A percentile compares a stretch with the other conserved stretches of the same genome.
phyloP scores from a whole-genome alignment of 202 grass and related monocot species.

The Elaeis oleifera region DNA sequence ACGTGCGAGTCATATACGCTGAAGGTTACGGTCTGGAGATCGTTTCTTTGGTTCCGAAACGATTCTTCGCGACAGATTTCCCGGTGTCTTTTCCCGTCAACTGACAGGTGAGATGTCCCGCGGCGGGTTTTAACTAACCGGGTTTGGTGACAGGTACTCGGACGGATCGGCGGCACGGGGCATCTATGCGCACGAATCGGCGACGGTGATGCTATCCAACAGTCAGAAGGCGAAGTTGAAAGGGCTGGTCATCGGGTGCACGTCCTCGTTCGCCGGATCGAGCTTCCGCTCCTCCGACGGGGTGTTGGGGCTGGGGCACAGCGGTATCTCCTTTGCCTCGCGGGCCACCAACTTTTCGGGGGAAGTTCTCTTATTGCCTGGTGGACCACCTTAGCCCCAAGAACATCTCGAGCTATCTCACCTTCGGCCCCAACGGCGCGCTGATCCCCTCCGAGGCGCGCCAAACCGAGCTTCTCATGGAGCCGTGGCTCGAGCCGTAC shows the following conservation, averaged over 20 bases:
- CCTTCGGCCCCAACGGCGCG: conserved; percentile 13
- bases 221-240: conserved; percentile 3
- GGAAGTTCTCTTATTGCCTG: conserved; percentile 15
- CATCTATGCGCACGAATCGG: conserved; percentile 8
- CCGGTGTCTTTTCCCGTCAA: too few relatives aligned
- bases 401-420: conserved; percentile 17
- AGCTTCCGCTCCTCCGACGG: conserved; percentile 12
- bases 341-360: conserved; percentile 6
- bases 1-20: too few relatives aligned
- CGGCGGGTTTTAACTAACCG: too few relatives aligned
- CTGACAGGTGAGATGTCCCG: too few relatives aligned
- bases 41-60: too few relatives aligned
- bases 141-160: conserved; percentile 5
- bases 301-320: conserved; percentile 14
- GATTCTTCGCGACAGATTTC: too few relatives aligned
- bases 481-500: background rate
- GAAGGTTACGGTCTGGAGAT: too few relatives aligned
- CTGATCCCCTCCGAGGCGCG: background rate
- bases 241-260: conserved; percentile 11
- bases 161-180: conserved; percentile 16
- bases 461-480: conserved; percentile 11
- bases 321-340: conserved; percentile 7
- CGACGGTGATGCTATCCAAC: conserved; percentile 6
- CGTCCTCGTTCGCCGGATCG: background rate
- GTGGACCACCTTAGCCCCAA: conserved; percentile 16